Evolutionary conservation across 768 basidiomycete species (phyloP).

Genomic region (Cyclocybe aegerita): DNA sequence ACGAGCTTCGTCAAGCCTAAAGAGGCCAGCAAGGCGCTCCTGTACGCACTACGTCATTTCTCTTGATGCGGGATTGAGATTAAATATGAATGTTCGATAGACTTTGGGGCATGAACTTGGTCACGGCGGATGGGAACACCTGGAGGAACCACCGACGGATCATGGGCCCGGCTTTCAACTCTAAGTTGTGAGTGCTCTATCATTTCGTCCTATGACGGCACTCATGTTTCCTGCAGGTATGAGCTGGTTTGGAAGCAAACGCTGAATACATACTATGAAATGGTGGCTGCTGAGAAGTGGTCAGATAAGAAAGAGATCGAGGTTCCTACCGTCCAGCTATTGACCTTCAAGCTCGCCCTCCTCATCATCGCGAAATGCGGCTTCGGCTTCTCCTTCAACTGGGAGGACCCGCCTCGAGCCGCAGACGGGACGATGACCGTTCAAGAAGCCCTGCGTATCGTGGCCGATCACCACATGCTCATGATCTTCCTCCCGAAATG

Average conservation of each 20-base stretch:
- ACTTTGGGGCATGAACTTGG: conserved; percentile 45
- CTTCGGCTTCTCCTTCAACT: conserved; percentile 44
- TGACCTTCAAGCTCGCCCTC: conserved; percentile 43
- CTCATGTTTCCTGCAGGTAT: conserved; percentile 26
- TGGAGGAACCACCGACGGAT: conserved; percentile 48
- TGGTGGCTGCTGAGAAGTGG: conserved; percentile 39
- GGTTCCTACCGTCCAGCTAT: conserved; percentile 28
- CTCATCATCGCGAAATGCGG: conserved; percentile 45
- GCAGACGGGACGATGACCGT: conserved; percentile 36
- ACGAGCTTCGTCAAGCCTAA: conserved; percentile 40
- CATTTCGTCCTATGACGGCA: not conserved
- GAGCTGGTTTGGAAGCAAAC: conserved; percentile 41
- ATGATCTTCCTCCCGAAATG: conserved; percentile 33
- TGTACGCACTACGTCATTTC: conserved; percentile 23
- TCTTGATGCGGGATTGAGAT: not conserved
- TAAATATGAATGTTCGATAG: conserved; percentile 21
- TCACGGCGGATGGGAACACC: conserved; percentile 40
- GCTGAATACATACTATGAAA: conserved; percentile 33
- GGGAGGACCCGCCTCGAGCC: conserved; percentile 35
- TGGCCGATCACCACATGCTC: conserved; percentile 28
- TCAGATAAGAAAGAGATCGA: conserved; percentile 22
- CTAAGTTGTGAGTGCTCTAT: conserved; percentile 30
- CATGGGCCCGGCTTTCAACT: conserved; percentile 44
- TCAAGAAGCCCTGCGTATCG: conserved; percentile 24
- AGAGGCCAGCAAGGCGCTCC: conserved; percentile 24